A percentile compares a stretch with the other conserved stretches of the same genome.
phyloP scores from a whole-genome alignment of 345 rosid species.

The Moricandia arvensis region DNA sequence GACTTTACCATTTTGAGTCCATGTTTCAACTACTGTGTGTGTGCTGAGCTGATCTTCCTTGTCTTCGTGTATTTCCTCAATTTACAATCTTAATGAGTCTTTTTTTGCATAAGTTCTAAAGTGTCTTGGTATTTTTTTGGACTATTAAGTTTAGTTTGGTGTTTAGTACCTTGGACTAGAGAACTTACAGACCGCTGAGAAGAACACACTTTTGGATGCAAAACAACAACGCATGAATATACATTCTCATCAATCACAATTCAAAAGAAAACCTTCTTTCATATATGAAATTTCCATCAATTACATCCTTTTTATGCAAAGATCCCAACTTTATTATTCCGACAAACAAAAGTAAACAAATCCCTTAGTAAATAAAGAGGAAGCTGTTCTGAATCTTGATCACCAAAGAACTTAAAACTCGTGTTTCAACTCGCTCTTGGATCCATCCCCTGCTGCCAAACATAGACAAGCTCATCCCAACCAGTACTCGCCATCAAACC shows the following conservation, averaged over 20 bases:
- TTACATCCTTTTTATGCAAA: slow-evolving; percentile 5
- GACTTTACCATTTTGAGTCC: not conserved
- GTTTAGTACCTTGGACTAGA: not conserved
- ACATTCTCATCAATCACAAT: not conserved
- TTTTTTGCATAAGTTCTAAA: not conserved
- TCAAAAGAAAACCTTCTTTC: not conserved
- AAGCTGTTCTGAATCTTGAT: not conserved
- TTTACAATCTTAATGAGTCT: not conserved
- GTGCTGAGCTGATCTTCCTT: not conserved
- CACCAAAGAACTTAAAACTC: not conserved
- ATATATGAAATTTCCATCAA: not conserved
- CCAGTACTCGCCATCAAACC: slow-evolving; percentile 88
- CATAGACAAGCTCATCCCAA: slow-evolving; percentile 90
- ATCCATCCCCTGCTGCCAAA: slow-evolving; percentile 95
- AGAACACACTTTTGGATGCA: not conserved
- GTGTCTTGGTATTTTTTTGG: not conserved
- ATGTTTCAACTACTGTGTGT: not conserved
- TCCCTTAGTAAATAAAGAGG: slow-evolving; percentile 14
- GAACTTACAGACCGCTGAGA: not conserved
- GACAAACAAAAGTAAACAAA: not conserved
- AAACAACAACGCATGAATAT: not conserved
- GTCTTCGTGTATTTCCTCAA: not conserved
- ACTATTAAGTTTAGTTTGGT: not conserved
- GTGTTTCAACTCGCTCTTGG: slow-evolving; percentile 62
- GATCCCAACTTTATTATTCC: slow-evolving; percentile 14